Conservation (phyloP, 306 rosid genomes). For the Macrotyloma uniflorum region DNA sequence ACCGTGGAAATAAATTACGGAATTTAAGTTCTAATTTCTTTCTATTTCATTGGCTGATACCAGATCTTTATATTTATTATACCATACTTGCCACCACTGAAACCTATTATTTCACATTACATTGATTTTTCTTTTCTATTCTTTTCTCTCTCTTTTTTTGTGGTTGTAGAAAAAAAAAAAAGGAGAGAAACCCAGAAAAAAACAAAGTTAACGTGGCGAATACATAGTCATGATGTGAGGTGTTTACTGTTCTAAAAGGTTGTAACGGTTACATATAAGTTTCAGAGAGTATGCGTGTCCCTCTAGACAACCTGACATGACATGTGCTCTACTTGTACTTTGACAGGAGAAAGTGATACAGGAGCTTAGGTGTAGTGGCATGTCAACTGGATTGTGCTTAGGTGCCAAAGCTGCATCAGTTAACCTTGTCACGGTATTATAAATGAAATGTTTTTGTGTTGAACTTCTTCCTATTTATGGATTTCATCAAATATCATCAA, state of each 20-base stretch:
- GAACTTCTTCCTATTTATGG: conserved; percentile 20
- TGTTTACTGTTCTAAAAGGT: no score
- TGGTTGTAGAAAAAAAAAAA: no score
- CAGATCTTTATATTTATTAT: not conserved
- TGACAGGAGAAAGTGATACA: conserved; percentile 66
- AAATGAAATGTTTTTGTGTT: conserved; percentile 7
- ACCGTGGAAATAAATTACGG: not conserved
- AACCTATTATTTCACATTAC: not conserved
- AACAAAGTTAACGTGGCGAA: no score
- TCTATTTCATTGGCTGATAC: not conserved
- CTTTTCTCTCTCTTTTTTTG: no score
- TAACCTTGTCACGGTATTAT: conserved; percentile 73
- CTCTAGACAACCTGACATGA: conserved; percentile 25
- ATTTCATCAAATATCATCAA: conserved; percentile 19
- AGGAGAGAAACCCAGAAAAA: no score
- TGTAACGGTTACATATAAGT: not conserved
- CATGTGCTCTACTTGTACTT: conserved; percentile 8
- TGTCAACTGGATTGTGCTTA: conserved; percentile 93
- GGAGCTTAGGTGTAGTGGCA: conserved; percentile 96
- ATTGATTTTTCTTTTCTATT: no score
- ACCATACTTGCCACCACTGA: not conserved
- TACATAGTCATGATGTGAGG: no score
- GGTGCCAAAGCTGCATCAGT: conserved; percentile 83
- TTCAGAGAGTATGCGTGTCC: not conserved
- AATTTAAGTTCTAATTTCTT: conserved; percentile 2